These are phyloP conservation scores for Thelonectria blattea DNA, from an alignment of 2,329 filamentous ascomycete genomes.

Conservation along the genomic window DNA sequence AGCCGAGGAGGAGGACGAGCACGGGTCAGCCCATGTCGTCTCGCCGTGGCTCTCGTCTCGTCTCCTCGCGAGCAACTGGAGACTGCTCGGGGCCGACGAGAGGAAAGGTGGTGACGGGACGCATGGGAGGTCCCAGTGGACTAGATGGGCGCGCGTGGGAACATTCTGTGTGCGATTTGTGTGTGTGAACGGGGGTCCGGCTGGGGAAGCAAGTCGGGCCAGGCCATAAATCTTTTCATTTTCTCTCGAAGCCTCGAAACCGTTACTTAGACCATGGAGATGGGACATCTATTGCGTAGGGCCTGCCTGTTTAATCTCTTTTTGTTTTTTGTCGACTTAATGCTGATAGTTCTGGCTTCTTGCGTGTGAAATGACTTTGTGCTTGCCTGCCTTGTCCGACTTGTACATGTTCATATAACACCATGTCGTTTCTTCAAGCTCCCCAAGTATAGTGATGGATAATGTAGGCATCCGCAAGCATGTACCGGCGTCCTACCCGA, in stretches of 20 bases:
- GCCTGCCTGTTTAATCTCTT: conserved; percentile 42
- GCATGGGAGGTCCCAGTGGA: conserved; percentile 27
- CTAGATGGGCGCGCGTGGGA: conserved; percentile 31
- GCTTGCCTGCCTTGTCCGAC: no score
- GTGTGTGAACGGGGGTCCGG: conserved; percentile 35
- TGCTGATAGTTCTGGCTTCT: conserved; percentile 13
- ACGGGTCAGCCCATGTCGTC: conserved; percentile 15
- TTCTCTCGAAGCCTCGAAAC: conserved; percentile 46
- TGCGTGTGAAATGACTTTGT: background rate
- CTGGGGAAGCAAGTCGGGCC: conserved; percentile 40
- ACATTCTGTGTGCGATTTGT: conserved; percentile 32
- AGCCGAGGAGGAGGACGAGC: conserved; percentile 36
- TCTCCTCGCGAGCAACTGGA: conserved; percentile 22
- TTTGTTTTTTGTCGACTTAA: conserved; percentile 35
- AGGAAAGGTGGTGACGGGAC: conserved; percentile 34
- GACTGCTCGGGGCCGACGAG: conserved; percentile 28
- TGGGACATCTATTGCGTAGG: conserved; percentile 43
- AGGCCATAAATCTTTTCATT: conserved; percentile 57
- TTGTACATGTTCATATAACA: no score
- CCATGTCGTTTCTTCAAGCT: no score
- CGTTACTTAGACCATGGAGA: conserved; percentile 48
- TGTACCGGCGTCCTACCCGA: background rate
- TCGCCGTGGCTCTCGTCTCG: conserved; percentile 27
- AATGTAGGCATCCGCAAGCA: background rate
- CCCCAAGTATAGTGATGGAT: background rate